phyloP scores from a whole-genome alignment of 1,139 yeast genomes.

The Geotrichum fermentans region DNA sequence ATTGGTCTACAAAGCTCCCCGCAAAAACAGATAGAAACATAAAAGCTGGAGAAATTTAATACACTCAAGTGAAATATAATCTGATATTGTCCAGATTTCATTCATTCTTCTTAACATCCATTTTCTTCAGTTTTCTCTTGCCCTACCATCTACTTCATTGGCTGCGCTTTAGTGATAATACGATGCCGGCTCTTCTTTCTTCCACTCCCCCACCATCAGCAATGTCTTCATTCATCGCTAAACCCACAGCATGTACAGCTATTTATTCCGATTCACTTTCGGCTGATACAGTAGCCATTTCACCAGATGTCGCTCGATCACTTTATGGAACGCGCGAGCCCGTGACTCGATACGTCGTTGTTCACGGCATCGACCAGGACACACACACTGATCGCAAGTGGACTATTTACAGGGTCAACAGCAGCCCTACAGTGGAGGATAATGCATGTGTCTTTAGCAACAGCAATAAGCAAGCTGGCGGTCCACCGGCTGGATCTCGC shows the following conservation, averaged over 20 bases:
- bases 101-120: too few species aligned
- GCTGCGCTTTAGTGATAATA: too few species aligned
- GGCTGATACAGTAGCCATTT: constrained; percentile 7
- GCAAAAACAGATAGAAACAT: background rate
- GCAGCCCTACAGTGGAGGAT: background rate
- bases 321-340: background rate
- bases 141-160: too few species aligned
- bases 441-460: constrained; percentile 3
- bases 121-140: too few species aligned
- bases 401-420: constrained; percentile 11
- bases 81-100: too few species aligned
- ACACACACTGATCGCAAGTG: constrained; percentile 4
- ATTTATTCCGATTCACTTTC: constrained; percentile 8
- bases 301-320: constrained; percentile 5
- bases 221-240: background rate
- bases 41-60: too few species aligned
- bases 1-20: background rate
- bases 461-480: constrained; percentile 8
- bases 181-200: constrained; percentile 18
- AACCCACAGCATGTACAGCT: constrained; percentile 1
- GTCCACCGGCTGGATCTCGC: constrained; percentile 12
- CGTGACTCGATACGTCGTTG: background rate
- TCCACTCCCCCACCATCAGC: background rate
- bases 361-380: constrained; percentile 11
- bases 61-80: too few species aligned